Evolutionary conservation across 768 basidiomycete species (phyloP).

Genomic region (Cyclocybe cylindracea): DNA sequence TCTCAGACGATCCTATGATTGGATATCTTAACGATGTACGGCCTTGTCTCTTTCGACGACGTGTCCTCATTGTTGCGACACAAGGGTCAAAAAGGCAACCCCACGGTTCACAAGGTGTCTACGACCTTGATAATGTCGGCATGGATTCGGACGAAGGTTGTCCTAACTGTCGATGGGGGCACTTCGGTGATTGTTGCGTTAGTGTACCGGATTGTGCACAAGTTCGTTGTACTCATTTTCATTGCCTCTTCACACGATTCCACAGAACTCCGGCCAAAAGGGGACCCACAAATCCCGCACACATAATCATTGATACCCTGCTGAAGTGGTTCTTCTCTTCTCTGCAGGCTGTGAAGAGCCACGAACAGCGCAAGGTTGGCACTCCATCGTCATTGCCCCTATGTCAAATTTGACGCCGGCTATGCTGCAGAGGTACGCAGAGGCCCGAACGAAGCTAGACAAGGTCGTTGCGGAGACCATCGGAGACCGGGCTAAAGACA

Average conservation of each 20-base stretch:
- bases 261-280: slow-evolving; percentile 5
- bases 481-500: slow-evolving; percentile 24
- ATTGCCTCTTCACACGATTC: background rate
- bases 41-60: background rate
- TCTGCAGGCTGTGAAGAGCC: background rate
- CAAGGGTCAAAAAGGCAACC: background rate
- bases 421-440: slow-evolving; percentile 3
- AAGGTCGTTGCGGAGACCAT: slow-evolving; percentile 20
- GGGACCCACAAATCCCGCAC: slow-evolving; percentile 1
- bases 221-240: background rate
- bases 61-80: background rate
- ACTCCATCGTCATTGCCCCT: background rate
- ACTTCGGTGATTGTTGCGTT: slow-evolving; percentile 23
- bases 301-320: slow-evolving; percentile 2
- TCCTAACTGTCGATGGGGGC: slow-evolving; percentile 24
- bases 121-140: slow-evolving; percentile 1
- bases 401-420: background rate
- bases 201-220: background rate
- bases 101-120: background rate
- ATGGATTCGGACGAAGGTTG: slow-evolving; percentile 22
- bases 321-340: background rate
- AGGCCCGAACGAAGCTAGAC: slow-evolving; percentile 16
- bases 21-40: slow-evolving; percentile 14
- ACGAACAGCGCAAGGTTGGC: slow-evolving; percentile 16
- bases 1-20: slow-evolving; percentile 18